These are phyloP conservation scores for Penicillium glabrum DNA, from an alignment of 2,329 filamentous ascomycete species.

Conservation along the genomic window DNA sequence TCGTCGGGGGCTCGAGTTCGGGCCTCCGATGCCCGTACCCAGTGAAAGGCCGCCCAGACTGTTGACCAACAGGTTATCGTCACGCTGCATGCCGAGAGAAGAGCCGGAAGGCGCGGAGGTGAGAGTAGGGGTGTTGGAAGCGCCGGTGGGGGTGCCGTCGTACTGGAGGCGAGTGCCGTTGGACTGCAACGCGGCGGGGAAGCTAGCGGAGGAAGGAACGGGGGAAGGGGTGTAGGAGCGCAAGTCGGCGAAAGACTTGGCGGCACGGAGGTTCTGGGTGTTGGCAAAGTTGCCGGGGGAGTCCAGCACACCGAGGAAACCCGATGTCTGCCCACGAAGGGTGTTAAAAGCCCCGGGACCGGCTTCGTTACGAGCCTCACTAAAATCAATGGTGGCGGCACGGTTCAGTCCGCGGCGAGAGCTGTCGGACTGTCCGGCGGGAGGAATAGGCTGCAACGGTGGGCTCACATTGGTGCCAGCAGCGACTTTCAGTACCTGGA, in stretches of 20 bases:
- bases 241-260: slow-evolving; percentile 95
- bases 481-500: slow-evolving; percentile 74
- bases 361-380: slow-evolving; percentile 70
- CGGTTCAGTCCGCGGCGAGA: slow-evolving; percentile 84
- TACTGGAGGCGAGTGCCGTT: slow-evolving; percentile 64
- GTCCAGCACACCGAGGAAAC: slow-evolving; percentile 82
- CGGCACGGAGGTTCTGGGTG: slow-evolving; percentile 79
- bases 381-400: slow-evolving; percentile 96
- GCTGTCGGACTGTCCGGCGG: slow-evolving; percentile 68
- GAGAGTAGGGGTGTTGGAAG: slow-evolving; percentile 65
- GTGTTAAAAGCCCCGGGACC: slow-evolving; percentile 69
- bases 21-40: slow-evolving; percentile 47
- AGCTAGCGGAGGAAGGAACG: slow-evolving; percentile 84
- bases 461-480: slow-evolving; percentile 58
- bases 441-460: slow-evolving; percentile 61
- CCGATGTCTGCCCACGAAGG: slow-evolving; percentile 71
- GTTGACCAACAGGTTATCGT: slow-evolving; percentile 62
- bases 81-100: slow-evolving; percentile 50
- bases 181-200: slow-evolving; percentile 66
- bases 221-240: slow-evolving; percentile 94
- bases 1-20: slow-evolving; percentile 57
- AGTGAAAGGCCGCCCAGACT: slow-evolving; percentile 63
- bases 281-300: slow-evolving; percentile 68
- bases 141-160: slow-evolving; percentile 56
- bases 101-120: slow-evolving; percentile 59